Evolutionary conservation across 2,329 filamentous ascomycete species (phyloP), one percentile per base, ranked within the genome.

Genomic region (Xylariaceae sp.): DNA sequence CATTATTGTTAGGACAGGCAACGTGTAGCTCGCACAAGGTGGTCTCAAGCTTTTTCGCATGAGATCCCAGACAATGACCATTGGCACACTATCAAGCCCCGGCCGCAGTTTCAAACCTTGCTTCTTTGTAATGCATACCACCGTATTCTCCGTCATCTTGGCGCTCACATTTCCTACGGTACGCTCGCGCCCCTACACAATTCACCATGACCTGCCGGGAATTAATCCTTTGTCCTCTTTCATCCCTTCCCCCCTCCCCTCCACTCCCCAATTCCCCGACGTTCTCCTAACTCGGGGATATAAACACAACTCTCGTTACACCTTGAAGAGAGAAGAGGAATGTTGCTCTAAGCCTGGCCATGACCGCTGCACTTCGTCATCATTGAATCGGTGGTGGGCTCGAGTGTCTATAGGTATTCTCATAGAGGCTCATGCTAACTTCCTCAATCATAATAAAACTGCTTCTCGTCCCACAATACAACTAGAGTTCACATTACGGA

Each of bases 381-480:
- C 26, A 40, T 46, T 46, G 54, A 48, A 31, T 32, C 19, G 5
- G 43, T 32, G 29, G 29, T 31, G 50, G 45, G 47, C 52, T 49
- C 47, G 19, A 47, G 53, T 55, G 49, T 55, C 40, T 37, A 40
- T 48, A 40, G 47, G 37, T 56, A 47, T 57, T 53, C 51, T 53
- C 51, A 50, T 27, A 42, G 34, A 54, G 57, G 37, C 51, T 49
- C 40, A 45, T 11, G 40, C 51, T 47, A 34, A 44, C 47, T 52
- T 50, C 50, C 51, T 47, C 47, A 56, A 60, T 55, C 50, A 57
- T 58, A 60, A 61, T 60, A 62, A 57, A 62, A 58, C 40, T 45
- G 52, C 55, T 55, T 56, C 50, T 58, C 57, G 60, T 58, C 49
- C 54, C 55, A 26, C 41, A 55, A 60, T 53, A 26, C 43, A 59